Base-by-base conservation (phyloP, 2,329 filamentous ascomycete genomes). In the Onygena corvina region DNA sequence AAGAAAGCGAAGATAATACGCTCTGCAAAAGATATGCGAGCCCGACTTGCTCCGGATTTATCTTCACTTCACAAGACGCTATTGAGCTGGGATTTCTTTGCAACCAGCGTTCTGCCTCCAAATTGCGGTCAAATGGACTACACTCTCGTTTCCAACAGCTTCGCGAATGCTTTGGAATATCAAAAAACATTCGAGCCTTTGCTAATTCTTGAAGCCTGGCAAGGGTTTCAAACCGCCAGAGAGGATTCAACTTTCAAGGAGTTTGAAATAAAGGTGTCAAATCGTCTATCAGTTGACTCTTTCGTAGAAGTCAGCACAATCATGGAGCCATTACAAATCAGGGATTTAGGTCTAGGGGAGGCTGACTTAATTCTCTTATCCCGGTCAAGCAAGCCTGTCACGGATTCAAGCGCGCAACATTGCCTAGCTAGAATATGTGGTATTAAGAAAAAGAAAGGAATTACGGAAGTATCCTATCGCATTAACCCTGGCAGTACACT, bases 31-130 rank as follows among this genome's bases (percentile, higher is more conserved):
- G 92, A 98, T 67, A 90, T 95, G 80, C 83, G 90, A 58, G 90
- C 92, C 55, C 83, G 92, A 54, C 74, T 98, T 52, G 84, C 89
- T 27, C 92, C 93, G 5, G 86, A 93, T 56, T 83, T 98, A 68
- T 83, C 87, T 31, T 75, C 79, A 12, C 70, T 98, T 25, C 92
- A 96, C 63, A 82, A 84, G 58, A 83, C 83, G 14, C 87, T 98
- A 46, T 77, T 98, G 2, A 78, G 84, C 50, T 98, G 92, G 92
- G 86, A 98, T 56, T 94, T 93, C 56, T 98, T 95, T 65, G 85
- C 94, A 60, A 72, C 80, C 40, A 87, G 88, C 23, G 86, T 89
- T 59, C 84, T 89, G 52, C 92, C 92, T 4, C 89, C 92, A 0
- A 77, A 75, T 50, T 74, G 76, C 4, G 82, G 79, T 47, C 79